Conservation (phyloP, 2,329 filamentous ascomycete genomes). For the Arachnopeziza araneosa region DNA sequence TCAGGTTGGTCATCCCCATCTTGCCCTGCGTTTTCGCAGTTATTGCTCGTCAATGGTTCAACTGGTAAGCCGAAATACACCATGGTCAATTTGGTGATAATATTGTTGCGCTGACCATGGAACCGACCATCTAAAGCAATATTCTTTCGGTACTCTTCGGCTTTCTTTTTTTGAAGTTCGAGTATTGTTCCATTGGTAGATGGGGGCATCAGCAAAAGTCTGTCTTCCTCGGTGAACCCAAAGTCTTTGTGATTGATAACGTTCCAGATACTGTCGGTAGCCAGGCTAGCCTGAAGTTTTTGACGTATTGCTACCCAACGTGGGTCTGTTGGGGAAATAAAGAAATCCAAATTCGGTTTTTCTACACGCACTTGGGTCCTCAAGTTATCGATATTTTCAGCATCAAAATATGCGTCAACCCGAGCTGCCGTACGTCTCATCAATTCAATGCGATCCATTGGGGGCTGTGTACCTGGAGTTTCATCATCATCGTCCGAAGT, state of each 20-base stretch:
- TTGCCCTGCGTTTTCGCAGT: conserved; percentile 15
- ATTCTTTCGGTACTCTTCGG: conserved; percentile 12
- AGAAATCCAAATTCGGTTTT: neutral
- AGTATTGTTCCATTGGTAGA: conserved; percentile 6
- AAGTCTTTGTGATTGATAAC: neutral
- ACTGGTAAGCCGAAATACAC: conserved; percentile 28
- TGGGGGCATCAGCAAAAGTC: conserved; percentile 9
- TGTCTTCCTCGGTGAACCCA: conserved; percentile 13
- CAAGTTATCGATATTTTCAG: neutral
- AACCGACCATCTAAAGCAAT: conserved; percentile 6
- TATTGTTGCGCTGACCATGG: conserved; percentile 19
- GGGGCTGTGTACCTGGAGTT: neutral
- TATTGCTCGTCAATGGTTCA: conserved; percentile 22
- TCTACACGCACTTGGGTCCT: neutral
- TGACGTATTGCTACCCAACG: neutral
- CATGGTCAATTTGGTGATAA: conserved; percentile 29
- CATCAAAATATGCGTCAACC: neutral
- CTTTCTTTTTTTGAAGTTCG: conserved; percentile 15
- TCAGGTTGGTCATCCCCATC: conserved; percentile 17
- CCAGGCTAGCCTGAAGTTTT: neutral
- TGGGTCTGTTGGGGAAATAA: neutral
- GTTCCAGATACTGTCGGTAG: neutral
- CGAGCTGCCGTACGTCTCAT: neutral
- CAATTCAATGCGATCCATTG: neutral
- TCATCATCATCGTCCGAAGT: neutral